Base-by-base conservation (phyloP, 345 rosid species). In the Citrus sp. region DNA sequence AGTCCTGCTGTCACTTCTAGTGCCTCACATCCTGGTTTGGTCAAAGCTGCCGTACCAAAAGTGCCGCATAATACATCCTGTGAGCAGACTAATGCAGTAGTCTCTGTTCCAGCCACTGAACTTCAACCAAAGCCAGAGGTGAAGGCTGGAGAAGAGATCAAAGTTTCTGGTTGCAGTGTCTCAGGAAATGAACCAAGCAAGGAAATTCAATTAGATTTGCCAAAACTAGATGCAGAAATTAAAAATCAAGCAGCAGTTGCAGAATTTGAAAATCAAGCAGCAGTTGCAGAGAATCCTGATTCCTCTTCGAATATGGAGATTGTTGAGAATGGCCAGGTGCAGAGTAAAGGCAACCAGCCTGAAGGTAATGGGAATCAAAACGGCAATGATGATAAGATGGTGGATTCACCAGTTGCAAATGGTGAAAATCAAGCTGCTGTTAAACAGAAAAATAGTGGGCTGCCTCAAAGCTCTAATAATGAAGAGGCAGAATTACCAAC, bases 61-160 rank as follows among this genome's bases (percentile, higher is more conserved):
- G 62, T 80, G 70, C 91, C 73, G 78, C 77, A 67, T 34, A 65
- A 79, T 70, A 72, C 88, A 77, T 64, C 78, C 62, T 74, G 85
- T 25, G 79, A 73, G 66, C 87, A 79, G 58, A 70, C 76, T 61
- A 82, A 59, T 78, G 66, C 87, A 54, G 81, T 77, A 65, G 40
- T 72, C 24, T 67, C 85, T 19, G 68, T 76, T 77, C 77, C 78
- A 69, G 67, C 80, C 32, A 24, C 72, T 69, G 82, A 81, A 74
- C 73, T 66, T 61, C 70, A 77, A 35, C 67, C 59, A 42, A 86
- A 82, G 78, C 86, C 83, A 77, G 87, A 73, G 63, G 69, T 58
- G 35, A 82, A 73, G 61, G 59, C 75, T 75, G 78, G 51, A 1
- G 78, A 77, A 79, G 84, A 64, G 60, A 70, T 65, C 24, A 49